phyloP scores from a whole-genome alignment of 179 eudicot genomes.

The Spinacia oleracea region DNA sequence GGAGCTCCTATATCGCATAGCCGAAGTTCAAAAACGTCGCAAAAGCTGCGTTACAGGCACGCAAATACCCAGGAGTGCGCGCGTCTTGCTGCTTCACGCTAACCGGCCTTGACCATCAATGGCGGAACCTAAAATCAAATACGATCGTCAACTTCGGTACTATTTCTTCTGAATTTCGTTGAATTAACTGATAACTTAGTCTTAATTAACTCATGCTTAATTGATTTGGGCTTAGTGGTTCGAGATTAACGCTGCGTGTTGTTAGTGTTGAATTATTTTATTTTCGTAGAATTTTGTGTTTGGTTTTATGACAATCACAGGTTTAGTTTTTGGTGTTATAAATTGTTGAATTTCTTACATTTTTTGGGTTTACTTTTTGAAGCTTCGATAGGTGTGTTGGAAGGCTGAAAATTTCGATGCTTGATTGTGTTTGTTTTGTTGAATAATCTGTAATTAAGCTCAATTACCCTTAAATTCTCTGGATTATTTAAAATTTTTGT shows the following conservation, averaged over 20 bases:
- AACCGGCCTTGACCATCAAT: slow-evolving; percentile 24
- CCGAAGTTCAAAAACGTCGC: not conserved
- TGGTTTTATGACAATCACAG: not conserved
- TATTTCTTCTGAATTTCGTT: not conserved
- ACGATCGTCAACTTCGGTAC: slow-evolving; percentile 92
- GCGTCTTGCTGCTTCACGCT: not conserved
- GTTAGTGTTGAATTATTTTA: not conserved
- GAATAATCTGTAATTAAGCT: not conserved
- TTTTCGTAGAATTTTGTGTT: not conserved
- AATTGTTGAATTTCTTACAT: not conserved
- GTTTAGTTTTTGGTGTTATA: not conserved
- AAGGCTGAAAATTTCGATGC: not conserved
- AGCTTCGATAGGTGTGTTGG: not conserved
- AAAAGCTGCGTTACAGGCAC: slow-evolving; percentile 1
- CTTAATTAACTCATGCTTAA: no score
- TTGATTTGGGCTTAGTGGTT: no score
- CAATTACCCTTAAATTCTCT: not conserved
- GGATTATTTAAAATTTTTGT: not conserved
- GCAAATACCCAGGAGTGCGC: not conserved
- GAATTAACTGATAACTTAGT: not conserved
- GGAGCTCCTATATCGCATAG: not conserved
- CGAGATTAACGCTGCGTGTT: no score
- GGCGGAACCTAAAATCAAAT: slow-evolving; percentile 83
- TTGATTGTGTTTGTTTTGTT: not conserved
- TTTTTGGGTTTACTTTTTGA: not conserved